phyloP scores from a whole-genome alignment of 176 grass and related monocot species.

The Oropetium thomaeum region DNA sequence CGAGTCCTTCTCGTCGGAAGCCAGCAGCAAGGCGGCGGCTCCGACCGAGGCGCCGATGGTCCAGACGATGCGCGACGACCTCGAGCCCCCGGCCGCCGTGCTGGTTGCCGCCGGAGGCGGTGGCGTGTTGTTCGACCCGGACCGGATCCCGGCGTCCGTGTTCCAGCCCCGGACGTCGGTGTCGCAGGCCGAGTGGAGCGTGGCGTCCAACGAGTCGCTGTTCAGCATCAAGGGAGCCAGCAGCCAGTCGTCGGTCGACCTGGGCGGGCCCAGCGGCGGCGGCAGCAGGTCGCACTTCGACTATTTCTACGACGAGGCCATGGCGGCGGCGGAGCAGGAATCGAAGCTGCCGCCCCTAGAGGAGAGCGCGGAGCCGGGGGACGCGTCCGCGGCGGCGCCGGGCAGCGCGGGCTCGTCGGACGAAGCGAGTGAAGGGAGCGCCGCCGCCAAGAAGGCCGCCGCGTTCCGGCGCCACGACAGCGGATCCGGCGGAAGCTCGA shows the following conservation, averaged over 20 bases:
- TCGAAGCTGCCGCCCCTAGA: conserved; percentile 25
- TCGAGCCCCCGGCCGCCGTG: background rate
- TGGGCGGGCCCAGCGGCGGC: conserved; percentile 7
- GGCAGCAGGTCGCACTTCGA: conserved; percentile 51
- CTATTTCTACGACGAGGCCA: conserved; percentile 45
- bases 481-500: conserved; percentile 47
- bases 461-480: conserved; percentile 28
- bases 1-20: background rate
- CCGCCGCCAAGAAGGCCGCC: background rate
- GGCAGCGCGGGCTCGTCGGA: conserved; percentile 33
- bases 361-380: conserved; percentile 6
- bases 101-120: background rate
- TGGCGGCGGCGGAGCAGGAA: background rate
- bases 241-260: conserved; percentile 27
- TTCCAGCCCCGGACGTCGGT: conserved; percentile 48
- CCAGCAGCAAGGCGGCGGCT: background rate
- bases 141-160: conserved; percentile 62
- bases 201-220: conserved; percentile 67
- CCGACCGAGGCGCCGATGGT: conserved; percentile 7
- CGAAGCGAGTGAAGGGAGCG: background rate
- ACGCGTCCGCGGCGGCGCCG: conserved; percentile 7
- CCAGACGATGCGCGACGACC: conserved; percentile 25
- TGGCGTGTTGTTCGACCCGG: conserved; percentile 41
- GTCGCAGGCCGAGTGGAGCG: conserved; percentile 66
- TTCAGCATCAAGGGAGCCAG: conserved; percentile 67